Evolutionary conservation across 2,329 filamentous ascomycete genomes (phyloP).

Genomic region (Colletotrichum godetiae): DNA sequence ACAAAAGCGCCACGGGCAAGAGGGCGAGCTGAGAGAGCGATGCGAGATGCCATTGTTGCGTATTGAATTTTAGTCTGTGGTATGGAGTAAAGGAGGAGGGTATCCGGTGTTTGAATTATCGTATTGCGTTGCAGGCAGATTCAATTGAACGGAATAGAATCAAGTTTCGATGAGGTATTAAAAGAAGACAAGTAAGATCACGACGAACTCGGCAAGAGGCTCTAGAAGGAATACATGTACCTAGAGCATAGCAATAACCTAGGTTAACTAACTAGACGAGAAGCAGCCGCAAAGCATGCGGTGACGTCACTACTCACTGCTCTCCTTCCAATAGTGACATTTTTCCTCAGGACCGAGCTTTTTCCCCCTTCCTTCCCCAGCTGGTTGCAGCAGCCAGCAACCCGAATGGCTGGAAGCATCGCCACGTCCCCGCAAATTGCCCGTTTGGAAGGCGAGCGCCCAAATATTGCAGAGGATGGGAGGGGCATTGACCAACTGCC

Average conservation of each 20-base stretch:
- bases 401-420: not conserved
- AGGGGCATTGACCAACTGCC: conserved; percentile 6
- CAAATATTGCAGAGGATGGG: not conserved
- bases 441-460: not conserved
- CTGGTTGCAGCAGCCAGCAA: not conserved
- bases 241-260: conserved; percentile 1
- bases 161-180: too few species aligned
- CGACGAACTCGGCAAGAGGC: not conserved
- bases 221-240: not conserved
- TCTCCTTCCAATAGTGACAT: conserved; percentile 11
- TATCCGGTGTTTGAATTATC: not conserved
- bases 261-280: not conserved
- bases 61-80: not conserved
- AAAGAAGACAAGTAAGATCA: not conserved
- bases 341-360: conserved; percentile 6
- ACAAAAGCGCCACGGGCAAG: conserved; percentile 40
- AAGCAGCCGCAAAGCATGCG: not conserved
- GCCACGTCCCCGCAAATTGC: not conserved
- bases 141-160: too few species aligned
- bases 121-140: not conserved
- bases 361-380: not conserved
- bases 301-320: conserved; percentile 22
- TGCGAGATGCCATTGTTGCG: conserved; percentile 46
- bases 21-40: conserved; percentile 40
- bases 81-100: not conserved